Conservation (phyloP, 805 yeast species). For the Metschnikowia dekortorum region DNA sequence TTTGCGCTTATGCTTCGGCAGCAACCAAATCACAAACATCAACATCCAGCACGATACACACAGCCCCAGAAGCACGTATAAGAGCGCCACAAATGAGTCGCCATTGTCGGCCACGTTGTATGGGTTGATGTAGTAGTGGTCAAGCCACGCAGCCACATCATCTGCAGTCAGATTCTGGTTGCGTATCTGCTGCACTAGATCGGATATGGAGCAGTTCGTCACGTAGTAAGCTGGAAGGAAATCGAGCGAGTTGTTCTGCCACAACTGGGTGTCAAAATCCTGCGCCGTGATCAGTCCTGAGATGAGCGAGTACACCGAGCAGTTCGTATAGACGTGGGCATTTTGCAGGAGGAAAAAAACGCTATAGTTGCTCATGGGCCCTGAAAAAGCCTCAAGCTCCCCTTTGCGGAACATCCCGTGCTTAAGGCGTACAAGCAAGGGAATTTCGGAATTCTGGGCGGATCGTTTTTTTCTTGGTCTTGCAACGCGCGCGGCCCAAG, state of each 20-base stretch:
- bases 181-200: conserved; percentile 32
- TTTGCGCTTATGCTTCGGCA: conserved; percentile 46
- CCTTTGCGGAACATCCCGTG: not conserved
- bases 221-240: conserved; percentile 42
- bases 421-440: not conserved
- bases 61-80: conserved; percentile 51
- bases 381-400: not conserved
- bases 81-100: conserved; percentile 41
- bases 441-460: not conserved
- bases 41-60: conserved; percentile 71
- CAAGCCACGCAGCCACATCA: conserved; percentile 13
- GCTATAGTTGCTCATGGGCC: conserved; percentile 17
- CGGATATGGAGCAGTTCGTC: conserved; percentile 40
- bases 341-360: conserved; percentile 16
- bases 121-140: conserved; percentile 15
- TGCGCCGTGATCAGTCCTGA: conserved; percentile 26
- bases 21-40: conserved; percentile 49
- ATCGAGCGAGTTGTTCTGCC: conserved; percentile 11
- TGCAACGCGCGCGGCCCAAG: not conserved
- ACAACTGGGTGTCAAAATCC: conserved; percentile 16
- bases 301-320: conserved; percentile 37
- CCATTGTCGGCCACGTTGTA: conserved; percentile 33
- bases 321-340: conserved; percentile 32
- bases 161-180: conserved; percentile 5
- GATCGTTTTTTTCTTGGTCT: conserved; percentile 6